phyloP scores from a whole-genome alignment of 345 rosid genomes.

The Gossypioides kirkii region DNA sequence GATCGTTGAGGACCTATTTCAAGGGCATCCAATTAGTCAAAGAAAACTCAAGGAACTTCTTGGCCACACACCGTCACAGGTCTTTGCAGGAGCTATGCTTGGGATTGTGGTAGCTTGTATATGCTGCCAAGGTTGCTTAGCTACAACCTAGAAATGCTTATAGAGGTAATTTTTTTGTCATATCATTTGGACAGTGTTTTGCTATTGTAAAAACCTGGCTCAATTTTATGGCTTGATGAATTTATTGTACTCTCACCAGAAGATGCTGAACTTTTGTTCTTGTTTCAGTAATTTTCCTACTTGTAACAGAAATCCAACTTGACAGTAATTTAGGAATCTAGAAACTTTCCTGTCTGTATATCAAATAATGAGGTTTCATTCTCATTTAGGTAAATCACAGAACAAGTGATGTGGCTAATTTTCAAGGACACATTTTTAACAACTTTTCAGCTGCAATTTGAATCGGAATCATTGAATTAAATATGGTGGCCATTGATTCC shows the following conservation, averaged over 20 bases:
- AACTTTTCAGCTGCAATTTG: too few species aligned
- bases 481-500: too few species aligned
- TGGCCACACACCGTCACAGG: conserved; percentile 91
- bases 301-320: neutral
- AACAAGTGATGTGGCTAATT: too few species aligned
- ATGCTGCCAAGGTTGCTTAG: conserved; percentile 61
- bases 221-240: conserved; percentile 11
- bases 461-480: too few species aligned
- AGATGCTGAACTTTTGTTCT: neutral
- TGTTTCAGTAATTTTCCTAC: neutral
- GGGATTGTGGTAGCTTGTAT: conserved; percentile 70
- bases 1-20: conserved; percentile 83
- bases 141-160: conserved; percentile 38
- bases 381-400: too few species aligned
- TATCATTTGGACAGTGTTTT: neutral
- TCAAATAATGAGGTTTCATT: neutral
- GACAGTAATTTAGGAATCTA: neutral
- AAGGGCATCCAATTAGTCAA: conserved; percentile 90
- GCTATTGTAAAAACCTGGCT: conserved; percentile 2
- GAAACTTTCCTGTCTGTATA: neutral
- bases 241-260: conserved; percentile 4
- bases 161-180: conserved; percentile 18
- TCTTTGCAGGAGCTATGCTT: conserved; percentile 77
- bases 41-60: conserved; percentile 91
- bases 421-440: too few species aligned